Percentiles rank a stretch among this genome's conserved stretches.
Evolutionary conservation across 2,329 filamentous ascomycete species (phyloP).

Genomic region (Pleomassaria siparia): DNA sequence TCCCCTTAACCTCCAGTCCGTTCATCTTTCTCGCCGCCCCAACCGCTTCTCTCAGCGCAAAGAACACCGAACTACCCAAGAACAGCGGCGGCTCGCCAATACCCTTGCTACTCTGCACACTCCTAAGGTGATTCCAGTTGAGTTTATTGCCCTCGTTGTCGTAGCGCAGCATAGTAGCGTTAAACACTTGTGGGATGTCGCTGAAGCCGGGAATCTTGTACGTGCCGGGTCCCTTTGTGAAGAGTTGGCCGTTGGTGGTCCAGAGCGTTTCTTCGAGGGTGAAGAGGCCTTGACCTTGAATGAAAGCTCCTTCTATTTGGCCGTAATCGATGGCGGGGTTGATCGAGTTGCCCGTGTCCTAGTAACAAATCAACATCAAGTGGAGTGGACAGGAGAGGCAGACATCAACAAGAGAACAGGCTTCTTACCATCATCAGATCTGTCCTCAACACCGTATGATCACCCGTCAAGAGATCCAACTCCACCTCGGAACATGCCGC

Average conservation of each 20-base stretch:
- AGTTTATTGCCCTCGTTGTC: slow-evolving; percentile 52
- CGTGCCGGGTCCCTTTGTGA: slow-evolving; percentile 64
- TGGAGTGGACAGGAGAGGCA: not conserved
- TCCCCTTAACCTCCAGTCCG: slow-evolving; percentile 13
- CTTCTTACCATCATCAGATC: slow-evolving; percentile 79
- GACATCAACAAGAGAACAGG: too few relatives aligned
- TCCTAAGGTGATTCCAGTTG: slow-evolving; percentile 80
- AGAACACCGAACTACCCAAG: slow-evolving; percentile 81
- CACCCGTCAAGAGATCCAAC: slow-evolving; percentile 86
- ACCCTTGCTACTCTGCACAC: slow-evolving; percentile 78
- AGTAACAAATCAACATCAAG: slow-evolving; percentile 4
- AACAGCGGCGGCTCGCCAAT: slow-evolving; percentile 75
- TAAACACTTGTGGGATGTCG: slow-evolving; percentile 83
- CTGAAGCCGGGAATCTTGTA: slow-evolving; percentile 90
- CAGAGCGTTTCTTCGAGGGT: slow-evolving; percentile 74
- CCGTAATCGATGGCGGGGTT: slow-evolving; percentile 79
- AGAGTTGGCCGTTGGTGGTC: slow-evolving; percentile 65
- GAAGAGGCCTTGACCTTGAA: slow-evolving; percentile 78
- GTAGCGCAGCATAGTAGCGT: slow-evolving; percentile 76
- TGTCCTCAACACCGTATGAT: slow-evolving; percentile 83
- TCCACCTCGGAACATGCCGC: slow-evolving; percentile 88
- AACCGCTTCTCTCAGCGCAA: slow-evolving; percentile 80
- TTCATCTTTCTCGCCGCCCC: slow-evolving; percentile 65
- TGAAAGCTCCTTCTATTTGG: slow-evolving; percentile 78
- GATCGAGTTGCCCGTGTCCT: slow-evolving; percentile 77